These are phyloP conservation scores for Kondoa malvinella DNA, from an alignment of 768 basidiomycete species.

Conservation along the genomic window DNA sequence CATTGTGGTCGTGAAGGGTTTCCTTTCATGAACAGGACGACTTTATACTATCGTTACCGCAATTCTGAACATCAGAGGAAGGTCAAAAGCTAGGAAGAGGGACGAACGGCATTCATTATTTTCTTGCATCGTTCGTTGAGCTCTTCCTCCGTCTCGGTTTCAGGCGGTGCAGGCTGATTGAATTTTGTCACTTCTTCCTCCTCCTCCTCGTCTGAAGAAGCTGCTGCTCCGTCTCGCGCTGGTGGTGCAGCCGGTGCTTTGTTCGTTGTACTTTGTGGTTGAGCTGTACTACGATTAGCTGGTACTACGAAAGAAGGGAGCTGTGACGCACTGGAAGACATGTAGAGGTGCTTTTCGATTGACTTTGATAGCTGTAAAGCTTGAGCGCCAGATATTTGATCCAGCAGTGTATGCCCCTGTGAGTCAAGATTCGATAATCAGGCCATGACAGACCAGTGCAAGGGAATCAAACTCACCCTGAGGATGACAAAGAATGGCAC, in stretches of 20 bases:
- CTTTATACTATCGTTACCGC: conserved; percentile 32
- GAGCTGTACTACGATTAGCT: conserved; percentile 13
- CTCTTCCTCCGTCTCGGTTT: conserved; percentile 45
- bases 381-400: conserved; percentile 62
- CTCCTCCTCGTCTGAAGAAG: conserved; percentile 18
- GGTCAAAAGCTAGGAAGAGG: not conserved
- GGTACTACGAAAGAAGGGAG: not conserved
- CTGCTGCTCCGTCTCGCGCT: conserved; percentile 22
- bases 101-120: conserved; percentile 52
- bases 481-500: conserved; percentile 75
- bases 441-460: not conserved
- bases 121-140: conserved; percentile 46
- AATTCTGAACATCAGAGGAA: not conserved
- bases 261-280: conserved; percentile 41
- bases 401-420: conserved; percentile 76
- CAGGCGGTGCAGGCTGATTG: conserved; percentile 6
- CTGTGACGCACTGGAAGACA: not conserved
- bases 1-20: conserved; percentile 58
- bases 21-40: conserved; percentile 87
- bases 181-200: conserved; percentile 10
- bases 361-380: conserved; percentile 46
- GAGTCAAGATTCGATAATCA: not conserved
- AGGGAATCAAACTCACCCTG: conserved; percentile 38
- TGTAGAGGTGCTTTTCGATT: conserved; percentile 41
- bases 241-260: conserved; percentile 32